phyloP scores from a whole-genome alignment of 345 rosid genomes.

The Clausena lansium region DNA sequence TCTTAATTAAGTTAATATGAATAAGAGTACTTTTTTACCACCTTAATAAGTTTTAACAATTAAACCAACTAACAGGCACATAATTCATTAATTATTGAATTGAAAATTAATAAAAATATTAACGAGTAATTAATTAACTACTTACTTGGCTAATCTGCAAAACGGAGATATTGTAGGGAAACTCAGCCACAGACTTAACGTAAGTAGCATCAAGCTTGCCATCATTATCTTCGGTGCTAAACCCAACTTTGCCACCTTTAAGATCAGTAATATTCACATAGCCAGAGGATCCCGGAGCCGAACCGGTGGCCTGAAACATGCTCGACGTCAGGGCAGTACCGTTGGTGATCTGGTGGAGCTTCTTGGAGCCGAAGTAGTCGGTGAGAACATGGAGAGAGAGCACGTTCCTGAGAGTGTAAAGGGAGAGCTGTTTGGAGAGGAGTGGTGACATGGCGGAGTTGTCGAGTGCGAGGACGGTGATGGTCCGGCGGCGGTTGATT shows the following conservation, averaged over 20 bases:
- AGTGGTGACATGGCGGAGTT: slow-evolving; percentile 73
- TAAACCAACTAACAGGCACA: too few species aligned
- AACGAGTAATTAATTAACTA: background rate
- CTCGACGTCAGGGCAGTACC: slow-evolving; percentile 71
- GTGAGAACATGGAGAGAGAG: slow-evolving; percentile 87
- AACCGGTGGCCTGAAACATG: slow-evolving; percentile 89
- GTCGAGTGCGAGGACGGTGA: slow-evolving; percentile 86
- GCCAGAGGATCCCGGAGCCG: slow-evolving; percentile 81
- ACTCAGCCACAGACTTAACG: slow-evolving; percentile 72
- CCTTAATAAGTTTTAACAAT: too few species aligned
- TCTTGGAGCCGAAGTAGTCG: slow-evolving; percentile 89
- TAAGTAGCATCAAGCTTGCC: slow-evolving; percentile 53
- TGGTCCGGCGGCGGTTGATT: slow-evolving; percentile 79
- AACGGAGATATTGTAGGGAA: slow-evolving; percentile 77
- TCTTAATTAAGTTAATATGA: too few species aligned
- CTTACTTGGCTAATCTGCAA: slow-evolving; percentile 66
- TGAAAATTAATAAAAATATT: too few species aligned
- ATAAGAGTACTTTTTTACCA: too few species aligned
- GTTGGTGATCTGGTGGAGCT: slow-evolving; percentile 79
- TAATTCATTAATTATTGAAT: too few species aligned
- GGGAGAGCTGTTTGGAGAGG: slow-evolving; percentile 58
- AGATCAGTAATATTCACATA: slow-evolving; percentile 77
- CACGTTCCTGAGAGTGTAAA: slow-evolving; percentile 70
- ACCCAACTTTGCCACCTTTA: slow-evolving; percentile 85
- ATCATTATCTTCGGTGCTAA: slow-evolving; percentile 57